A percentile compares a stretch with the other conserved stretches of the same genome.
These are phyloP conservation scores for Colletotrichum liaoningense DNA, from an alignment of 2,329 filamentous ascomycete genomes.

Conservation along the genomic window DNA sequence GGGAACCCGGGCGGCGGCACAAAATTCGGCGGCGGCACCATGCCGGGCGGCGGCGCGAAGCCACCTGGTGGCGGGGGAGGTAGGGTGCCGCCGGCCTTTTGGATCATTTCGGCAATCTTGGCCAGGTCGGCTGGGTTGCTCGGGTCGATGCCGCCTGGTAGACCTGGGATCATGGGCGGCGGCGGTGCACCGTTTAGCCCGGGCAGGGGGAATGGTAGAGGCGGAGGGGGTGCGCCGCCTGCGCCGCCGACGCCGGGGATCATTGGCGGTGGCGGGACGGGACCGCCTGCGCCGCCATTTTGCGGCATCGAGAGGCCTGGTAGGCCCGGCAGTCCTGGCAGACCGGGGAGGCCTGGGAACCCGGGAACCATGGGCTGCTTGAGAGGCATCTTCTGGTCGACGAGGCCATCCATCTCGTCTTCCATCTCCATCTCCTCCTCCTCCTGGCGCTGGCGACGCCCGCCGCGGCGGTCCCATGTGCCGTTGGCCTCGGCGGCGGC, in stretches of 20 bases:
- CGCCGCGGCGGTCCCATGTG: slow-evolving; percentile 88
- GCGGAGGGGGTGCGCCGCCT: slow-evolving; percentile 54
- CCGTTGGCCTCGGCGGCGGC: slow-evolving; percentile 92
- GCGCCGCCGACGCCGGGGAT: slow-evolving; percentile 63
- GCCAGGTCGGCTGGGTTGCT: slow-evolving; percentile 71
- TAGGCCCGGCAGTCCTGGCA: slow-evolving; percentile 56
- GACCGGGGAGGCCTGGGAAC: slow-evolving; percentile 70
- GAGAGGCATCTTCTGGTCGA: slow-evolving; percentile 86
- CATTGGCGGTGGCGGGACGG: slow-evolving; percentile 48
- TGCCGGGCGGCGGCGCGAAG: slow-evolving; percentile 62
- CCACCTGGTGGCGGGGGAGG: slow-evolving; percentile 57
- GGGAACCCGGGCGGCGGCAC: slow-evolving; percentile 56
- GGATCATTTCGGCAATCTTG: slow-evolving; percentile 73
- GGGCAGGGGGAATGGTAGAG: slow-evolving; percentile 66
- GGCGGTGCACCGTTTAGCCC: slow-evolving; percentile 59
- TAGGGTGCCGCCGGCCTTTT: slow-evolving; percentile 71
- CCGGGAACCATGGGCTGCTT: slow-evolving; percentile 63
- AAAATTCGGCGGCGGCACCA: slow-evolving; percentile 59
- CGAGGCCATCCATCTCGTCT: slow-evolving; percentile 91
- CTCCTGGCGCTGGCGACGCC: slow-evolving; percentile 83
- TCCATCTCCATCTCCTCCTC: slow-evolving; percentile 95
- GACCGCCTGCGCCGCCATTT: slow-evolving; percentile 44
- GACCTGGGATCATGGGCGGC: slow-evolving; percentile 53
- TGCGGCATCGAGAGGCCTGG: slow-evolving; percentile 56
- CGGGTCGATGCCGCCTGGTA: slow-evolving; percentile 65